Evolutionary conservation across 148 eudicot genomes (phyloP), one percentile per base, ranked within the genome.

Genomic region (Fagopyrum homotropicum): DNA sequence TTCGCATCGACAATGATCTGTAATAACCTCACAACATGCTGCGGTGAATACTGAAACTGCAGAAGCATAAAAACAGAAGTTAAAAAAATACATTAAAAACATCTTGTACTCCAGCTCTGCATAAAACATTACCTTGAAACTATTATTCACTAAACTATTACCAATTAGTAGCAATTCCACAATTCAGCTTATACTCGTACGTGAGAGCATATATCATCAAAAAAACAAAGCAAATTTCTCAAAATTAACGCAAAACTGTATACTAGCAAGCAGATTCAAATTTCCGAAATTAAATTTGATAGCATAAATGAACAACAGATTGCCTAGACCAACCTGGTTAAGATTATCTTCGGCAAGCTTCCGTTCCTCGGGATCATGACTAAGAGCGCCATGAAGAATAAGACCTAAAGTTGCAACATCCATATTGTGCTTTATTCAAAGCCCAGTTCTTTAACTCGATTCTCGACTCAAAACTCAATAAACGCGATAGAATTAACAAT

Each of bases 1-100:
- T 87, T 92, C 46, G 85, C 93, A 85, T 96, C 99, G 0, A 96
- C 97, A 4, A 89, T 85, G 57, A 96, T 92, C 86, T 96, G 99
- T 73, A 96, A 79, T 69, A 96, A 85, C 84, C 99, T 88, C 64
- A 96, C 98, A 48, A 94, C 85, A 85, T 96, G 98, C 86, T 90
- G 98, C 9, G 97, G 97, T 6, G 95, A 78, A 76, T 77, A 81
- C 82, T 95, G 99, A 77, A 82, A 84, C 99, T 95, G 91, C 81
- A 83, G 81, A 68, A 17, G 22, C 0, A 16, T 11, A 10, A 43
- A 48, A 51, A 52, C 6, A 74, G 2, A 50, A 26, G 10, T 12
- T 17, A 4, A 56, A 15, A 5, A 14, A 14, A 17, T 1, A 19
- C 14, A 19, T 2, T 52, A 44, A 7, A 22, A 22, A 35, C 0